Conservation (phyloP, 106 monocot genomes). For the Agapanthus africanus region DNA sequence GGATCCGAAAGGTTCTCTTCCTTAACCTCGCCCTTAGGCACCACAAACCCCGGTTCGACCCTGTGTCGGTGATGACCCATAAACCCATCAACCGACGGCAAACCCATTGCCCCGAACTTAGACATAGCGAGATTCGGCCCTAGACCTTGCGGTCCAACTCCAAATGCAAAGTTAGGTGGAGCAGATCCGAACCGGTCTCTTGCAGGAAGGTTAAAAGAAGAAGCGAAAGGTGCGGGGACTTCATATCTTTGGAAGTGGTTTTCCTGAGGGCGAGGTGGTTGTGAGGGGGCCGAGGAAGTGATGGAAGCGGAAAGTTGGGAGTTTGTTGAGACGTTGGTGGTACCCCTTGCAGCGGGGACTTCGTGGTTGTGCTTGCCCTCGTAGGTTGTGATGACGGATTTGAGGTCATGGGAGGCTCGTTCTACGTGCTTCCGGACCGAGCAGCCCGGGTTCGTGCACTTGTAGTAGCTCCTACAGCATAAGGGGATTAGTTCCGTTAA, state of each 20-base stretch:
- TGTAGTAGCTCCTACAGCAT: conserved; percentile 21
- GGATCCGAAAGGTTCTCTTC: conserved; percentile 2
- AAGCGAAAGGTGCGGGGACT: not conserved
- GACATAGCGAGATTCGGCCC: conserved; percentile 2
- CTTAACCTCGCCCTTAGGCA: not conserved
- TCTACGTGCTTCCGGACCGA: conserved; percentile 19
- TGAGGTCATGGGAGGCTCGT: conserved; percentile 15
- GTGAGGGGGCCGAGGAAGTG: not conserved
- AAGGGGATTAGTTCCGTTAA: not conserved
- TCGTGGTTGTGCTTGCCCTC: conserved; percentile 22
- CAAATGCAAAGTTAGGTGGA: not conserved
- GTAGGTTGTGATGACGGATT: conserved; percentile 24
- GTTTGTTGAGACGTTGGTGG: not conserved
- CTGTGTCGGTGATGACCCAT: not conserved
- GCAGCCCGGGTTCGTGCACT: conserved; percentile 22
- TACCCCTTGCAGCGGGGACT: conserved; percentile 15
- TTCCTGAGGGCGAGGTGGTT: not conserved
- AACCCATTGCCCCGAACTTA: not conserved
- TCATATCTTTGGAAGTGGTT: not conserved
- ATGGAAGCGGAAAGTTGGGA: not conserved
- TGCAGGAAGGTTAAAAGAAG: not conserved
- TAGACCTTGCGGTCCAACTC: not conserved
- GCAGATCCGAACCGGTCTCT: not conserved
- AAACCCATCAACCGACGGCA: conserved; percentile 7
- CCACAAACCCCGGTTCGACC: not conserved